phyloP scores from a whole-genome alignment of 768 basidiomycete species.

The Sporobolomyces phaffii region DNA sequence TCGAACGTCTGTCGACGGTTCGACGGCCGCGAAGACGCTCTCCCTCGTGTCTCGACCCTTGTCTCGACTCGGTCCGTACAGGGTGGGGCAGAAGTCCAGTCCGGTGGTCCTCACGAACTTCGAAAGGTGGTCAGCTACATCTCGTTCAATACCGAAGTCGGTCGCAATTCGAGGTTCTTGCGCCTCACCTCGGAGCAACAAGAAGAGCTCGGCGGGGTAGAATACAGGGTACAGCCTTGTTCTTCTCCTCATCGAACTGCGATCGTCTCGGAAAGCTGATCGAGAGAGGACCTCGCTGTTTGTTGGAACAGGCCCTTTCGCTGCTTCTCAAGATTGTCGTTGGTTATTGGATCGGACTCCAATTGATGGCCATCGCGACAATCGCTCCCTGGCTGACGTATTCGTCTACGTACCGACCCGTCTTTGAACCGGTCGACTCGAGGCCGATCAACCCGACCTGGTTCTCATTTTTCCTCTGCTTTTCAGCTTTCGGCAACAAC shows the following conservation, averaged over 20 bases:
- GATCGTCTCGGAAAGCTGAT: too few species aligned
- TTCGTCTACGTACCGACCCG: conserved; percentile 39
- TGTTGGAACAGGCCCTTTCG: conserved; percentile 33
- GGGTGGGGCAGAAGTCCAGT: neutral
- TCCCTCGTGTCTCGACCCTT: neutral
- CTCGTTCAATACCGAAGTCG: conserved; percentile 63
- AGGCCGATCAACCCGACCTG: conserved; percentile 50
- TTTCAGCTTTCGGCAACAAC: conserved; percentile 57
- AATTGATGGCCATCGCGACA: conserved; percentile 63
- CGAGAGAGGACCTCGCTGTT: too few species aligned
- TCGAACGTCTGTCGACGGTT: too few species aligned
- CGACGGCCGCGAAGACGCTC: neutral
- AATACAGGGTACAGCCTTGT: conserved; percentile 56
- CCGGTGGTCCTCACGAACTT: neutral
- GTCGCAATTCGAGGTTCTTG: conserved; percentile 47
- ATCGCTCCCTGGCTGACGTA: conserved; percentile 75
- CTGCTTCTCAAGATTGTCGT: conserved; percentile 40
- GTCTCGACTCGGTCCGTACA: neutral
- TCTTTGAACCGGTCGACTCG: conserved; percentile 14
- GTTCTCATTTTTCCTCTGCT: conserved; percentile 36
- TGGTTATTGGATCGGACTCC: conserved; percentile 63
- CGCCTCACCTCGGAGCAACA: conserved; percentile 68
- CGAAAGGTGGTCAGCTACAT: conserved; percentile 62
- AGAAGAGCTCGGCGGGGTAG: conserved; percentile 88
- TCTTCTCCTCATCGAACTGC: neutral